A percentile compares a stretch with the other conserved stretches of the same genome.
These are phyloP conservation scores for Lactarius sanguifluus DNA, from an alignment of 768 basidiomycete genomes.

Conservation along the genomic window DNA sequence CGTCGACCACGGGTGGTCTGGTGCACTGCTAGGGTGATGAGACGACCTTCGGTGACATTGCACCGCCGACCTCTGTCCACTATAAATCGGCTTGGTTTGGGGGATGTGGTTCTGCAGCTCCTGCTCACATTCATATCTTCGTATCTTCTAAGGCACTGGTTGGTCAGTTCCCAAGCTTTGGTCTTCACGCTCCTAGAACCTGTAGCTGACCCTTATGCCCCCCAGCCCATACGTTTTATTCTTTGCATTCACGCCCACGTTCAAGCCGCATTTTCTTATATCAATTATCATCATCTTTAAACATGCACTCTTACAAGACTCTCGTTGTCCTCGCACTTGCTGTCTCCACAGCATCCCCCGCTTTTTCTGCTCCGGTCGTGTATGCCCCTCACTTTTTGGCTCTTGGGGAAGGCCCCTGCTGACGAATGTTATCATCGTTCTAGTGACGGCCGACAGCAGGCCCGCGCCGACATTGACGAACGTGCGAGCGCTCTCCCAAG, in stretches of 20 bases:
- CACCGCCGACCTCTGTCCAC: background rate
- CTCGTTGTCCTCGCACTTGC: conserved; percentile 11
- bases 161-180: conserved; percentile 5
- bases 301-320: conserved; percentile 7
- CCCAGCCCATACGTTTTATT: conserved; percentile 4
- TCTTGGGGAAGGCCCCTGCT: background rate
- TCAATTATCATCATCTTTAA: background rate
- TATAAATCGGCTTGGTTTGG: conserved; percentile 1
- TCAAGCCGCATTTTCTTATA: background rate
- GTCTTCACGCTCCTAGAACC: background rate
- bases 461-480: background rate
- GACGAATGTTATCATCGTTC: background rate
- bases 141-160: conserved; percentile 15
- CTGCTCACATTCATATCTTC: conserved; percentile 4
- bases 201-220: background rate
- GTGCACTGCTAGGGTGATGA: background rate
- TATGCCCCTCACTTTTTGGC: background rate
- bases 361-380: background rate
- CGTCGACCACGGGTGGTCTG: too few relatives aligned
- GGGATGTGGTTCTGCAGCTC: background rate
- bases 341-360: background rate
- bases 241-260: background rate
- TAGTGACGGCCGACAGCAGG: background rate
- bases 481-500: background rate
- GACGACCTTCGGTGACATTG: background rate